phyloP scores from a whole-genome alignment of 176 grass and related monocot species.

The Rhipidocladum racemiflorum region DNA sequence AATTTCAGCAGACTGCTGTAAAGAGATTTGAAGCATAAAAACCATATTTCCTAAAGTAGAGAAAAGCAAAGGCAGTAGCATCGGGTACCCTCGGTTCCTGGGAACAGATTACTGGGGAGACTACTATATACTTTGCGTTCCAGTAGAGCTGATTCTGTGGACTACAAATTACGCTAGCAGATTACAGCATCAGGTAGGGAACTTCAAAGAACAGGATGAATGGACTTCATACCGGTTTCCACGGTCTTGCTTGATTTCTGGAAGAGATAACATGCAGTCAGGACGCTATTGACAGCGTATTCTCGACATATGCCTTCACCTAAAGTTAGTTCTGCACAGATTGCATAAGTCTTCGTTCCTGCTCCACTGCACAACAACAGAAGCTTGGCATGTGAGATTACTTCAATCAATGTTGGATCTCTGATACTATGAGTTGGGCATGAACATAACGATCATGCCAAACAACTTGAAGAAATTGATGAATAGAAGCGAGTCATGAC shows the following conservation, averaged over 20 bases:
- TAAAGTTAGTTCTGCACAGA: conserved; percentile 30
- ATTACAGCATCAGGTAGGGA: neutral
- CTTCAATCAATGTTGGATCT: neutral
- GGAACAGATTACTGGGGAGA: neutral
- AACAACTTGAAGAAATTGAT: neutral
- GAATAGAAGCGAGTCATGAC: neutral
- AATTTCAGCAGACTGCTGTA: neutral
- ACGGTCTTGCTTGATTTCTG: neutral
- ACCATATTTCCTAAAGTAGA: neutral
- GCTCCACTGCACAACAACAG: conserved; percentile 33
- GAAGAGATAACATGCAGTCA: neutral
- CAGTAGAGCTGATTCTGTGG: neutral
- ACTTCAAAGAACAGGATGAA: neutral
- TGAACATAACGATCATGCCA: neutral
- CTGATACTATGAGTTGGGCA: neutral
- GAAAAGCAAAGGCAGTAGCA: neutral
- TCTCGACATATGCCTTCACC: neutral
- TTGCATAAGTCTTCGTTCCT: conserved; percentile 26
- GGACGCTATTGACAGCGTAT: neutral
- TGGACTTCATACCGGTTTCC: neutral
- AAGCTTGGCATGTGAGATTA: conserved; percentile 17
- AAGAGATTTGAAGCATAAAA: neutral
- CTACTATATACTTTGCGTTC: neutral
- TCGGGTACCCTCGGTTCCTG: neutral
- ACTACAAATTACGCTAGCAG: neutral